Percentiles rank a stretch among this genome's conserved stretches.
Conservation (phyloP, 148 eudicot species). For the Tetragonia tetragonoides region DNA sequence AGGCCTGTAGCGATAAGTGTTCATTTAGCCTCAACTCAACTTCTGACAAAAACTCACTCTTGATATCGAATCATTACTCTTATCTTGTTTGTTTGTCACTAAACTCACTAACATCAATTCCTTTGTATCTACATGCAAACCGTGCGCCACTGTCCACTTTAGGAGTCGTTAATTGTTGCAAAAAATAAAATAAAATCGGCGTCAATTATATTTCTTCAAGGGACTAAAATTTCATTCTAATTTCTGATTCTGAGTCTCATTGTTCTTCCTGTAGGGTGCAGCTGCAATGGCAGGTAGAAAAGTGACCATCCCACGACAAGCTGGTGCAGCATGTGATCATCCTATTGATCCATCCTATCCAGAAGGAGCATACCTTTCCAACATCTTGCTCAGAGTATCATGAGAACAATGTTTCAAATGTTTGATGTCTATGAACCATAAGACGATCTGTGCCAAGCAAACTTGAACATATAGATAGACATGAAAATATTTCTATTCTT, state of each 20-base stretch:
- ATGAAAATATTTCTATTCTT: not conserved
- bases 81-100: too few species aligned
- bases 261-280: conserved; percentile 52
- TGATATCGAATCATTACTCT: too few species aligned
- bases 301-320: conserved; percentile 67
- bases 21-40: too few species aligned
- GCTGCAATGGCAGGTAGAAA: conserved; percentile 71
- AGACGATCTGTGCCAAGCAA: not conserved
- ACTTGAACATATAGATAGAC: not conserved
- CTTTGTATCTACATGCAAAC: too few species aligned
- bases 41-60: too few species aligned
- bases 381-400: conserved; percentile 61
- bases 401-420: conserved; percentile 8
- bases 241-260: not conserved
- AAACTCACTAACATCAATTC: too few species aligned
- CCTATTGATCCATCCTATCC: conserved; percentile 89
- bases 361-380: conserved; percentile 89
- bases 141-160: too few species aligned
- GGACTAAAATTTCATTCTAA: not conserved
- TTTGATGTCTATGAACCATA: not conserved
- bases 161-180: too few species aligned
- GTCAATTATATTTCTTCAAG: too few species aligned
- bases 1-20: too few species aligned
- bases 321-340: conserved; percentile 92
- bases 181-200: too few species aligned